Evolutionary conservation across 768 basidiomycete species (phyloP), one percentile per base, ranked within the genome.

Genomic region (Pleurotus giganteus): DNA sequence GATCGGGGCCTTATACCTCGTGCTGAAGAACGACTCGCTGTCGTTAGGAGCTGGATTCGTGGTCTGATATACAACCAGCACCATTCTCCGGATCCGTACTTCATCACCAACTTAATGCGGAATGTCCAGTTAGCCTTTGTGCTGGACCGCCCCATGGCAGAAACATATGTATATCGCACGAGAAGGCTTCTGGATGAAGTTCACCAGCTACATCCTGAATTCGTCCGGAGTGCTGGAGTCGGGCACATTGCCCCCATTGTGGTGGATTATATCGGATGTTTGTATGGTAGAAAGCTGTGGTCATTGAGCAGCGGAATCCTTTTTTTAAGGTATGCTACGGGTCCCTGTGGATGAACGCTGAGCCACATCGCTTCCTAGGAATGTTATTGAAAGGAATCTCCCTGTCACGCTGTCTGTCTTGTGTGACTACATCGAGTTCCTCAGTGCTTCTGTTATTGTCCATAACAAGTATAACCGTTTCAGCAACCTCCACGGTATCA

Each of bases 371-470:
- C 21, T 12, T 47, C 31, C 11, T 51, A 85, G 84, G 21, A 77
- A 81, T 52, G 57, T 84, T 13, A 53, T 82, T n/a, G 58, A 68
- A 2, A 59, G 61, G 0, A 45, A 51, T 3, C 56, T 84, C 3
- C 64, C 58, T 3, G 68, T 85, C 17, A 72, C 84, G 36, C 66
- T 79, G 23, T 69, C 70, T 19, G 69, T 79, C 7, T 63, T 87
- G 2, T 86, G 82, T 53, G 74, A 80, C 51, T 66, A 78, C 41
- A 56, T 83, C 15, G 86, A 88, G 37, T 64, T 66, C 8, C 62
- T 86, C 1, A 75, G 78, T 44, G 70, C 70, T 5, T 70, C 69
- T 12, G 60, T 74, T 4, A 66, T 79, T 4, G 51, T 85, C 2
- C 68, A 70, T 1, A 61, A 62, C 37, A 65, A 64, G 0, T 62